phyloP scores from a whole-genome alignment of 177 flowering plant species.

The Telopea speciosissima region DNA sequence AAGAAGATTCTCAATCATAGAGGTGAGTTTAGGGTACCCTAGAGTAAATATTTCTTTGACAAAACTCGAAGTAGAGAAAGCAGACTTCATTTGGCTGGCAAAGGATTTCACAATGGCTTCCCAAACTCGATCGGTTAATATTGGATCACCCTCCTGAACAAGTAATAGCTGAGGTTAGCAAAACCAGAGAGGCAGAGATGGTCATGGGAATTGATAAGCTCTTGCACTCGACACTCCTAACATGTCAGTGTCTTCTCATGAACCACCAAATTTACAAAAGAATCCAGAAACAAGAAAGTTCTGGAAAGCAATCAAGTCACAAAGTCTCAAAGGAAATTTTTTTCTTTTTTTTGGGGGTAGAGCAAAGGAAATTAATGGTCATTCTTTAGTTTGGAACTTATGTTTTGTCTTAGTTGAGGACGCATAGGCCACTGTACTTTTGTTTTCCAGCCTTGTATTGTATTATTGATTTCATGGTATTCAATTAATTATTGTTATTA shows the following conservation, averaged over 20 bases:
- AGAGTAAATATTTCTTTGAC: conserved; percentile 79
- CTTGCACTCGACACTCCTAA: neutral
- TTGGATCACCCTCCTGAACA: conserved; percentile 76
- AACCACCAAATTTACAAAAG: neutral
- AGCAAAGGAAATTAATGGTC: too few relatives aligned
- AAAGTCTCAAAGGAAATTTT: too few relatives aligned
- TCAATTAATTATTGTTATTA: too few relatives aligned
- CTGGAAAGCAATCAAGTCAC: neutral
- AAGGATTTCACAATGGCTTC: conserved; percentile 89
- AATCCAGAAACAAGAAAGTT: neutral
- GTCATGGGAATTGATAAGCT: neutral
- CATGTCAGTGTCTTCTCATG: neutral
- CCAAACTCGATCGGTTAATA: conserved; percentile 90
- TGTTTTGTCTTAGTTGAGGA: neutral
- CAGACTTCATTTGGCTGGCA: conserved; percentile 86
- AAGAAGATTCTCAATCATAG: conserved; percentile 78
- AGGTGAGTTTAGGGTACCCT: conserved; percentile 78
- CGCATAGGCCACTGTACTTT: too few relatives aligned
- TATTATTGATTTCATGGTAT: too few relatives aligned
- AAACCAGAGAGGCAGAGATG: neutral
- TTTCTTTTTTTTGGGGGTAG: too few relatives aligned
- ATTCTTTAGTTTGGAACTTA: neutral
- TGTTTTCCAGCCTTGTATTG: too few relatives aligned
- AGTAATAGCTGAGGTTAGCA: conserved; percentile 17
- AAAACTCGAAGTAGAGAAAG: conserved; percentile 91